Evolutionary conservation across 2,329 filamentous ascomycete species (phyloP), one percentile per base, ranked within the genome.

Genomic region (Xylaria sp.): DNA sequence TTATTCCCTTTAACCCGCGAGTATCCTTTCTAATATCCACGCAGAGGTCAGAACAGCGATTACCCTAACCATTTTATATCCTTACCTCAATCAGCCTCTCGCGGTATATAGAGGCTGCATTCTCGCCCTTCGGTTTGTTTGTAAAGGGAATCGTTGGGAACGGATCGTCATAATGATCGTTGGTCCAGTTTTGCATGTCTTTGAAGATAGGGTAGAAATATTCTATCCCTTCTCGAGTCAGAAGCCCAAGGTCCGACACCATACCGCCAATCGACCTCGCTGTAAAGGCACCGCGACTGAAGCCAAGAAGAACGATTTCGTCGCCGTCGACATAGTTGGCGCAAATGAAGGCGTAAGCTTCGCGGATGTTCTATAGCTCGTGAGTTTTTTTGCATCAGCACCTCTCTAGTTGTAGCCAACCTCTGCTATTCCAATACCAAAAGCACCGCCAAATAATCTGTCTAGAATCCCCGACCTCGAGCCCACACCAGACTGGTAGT

Each of bases 301-400:
- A 89, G 3, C 87, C 87, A 33, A 88, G 77, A 33, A 88, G 81
- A 56, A 87, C 78, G 57, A 89, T 87, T 70, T 88, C 84, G 69
- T 89, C 87, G 2, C 86, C 86, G 62, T 84, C 83, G 63, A 83
- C 82, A 73, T 89, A 90, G 77, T 90, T 90, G 72, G 86, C 84
- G 63, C 87, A 89, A 2, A 90, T 80, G 74, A 89, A 90, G 4
- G 85, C 82, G 74, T 91, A 91, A 1, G 87, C 86, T 75, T 90
- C 88, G 13, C 87, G 84, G 62, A 91, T 84, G 65, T 90, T 73
- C 74, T 77, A 65, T 31, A 17, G 26, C 33, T 65, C 17, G 48
- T 76, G 33, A 76, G 71, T 66, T 62, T 40, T 17, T 38, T 57
- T 31, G 40, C 4, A 28, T 17, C 9, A 23, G 23, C 7, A 60